These are phyloP conservation scores for Ambrosiella cleistominuta DNA, from an alignment of 2,329 filamentous ascomycete genomes.

Conservation along the genomic window DNA sequence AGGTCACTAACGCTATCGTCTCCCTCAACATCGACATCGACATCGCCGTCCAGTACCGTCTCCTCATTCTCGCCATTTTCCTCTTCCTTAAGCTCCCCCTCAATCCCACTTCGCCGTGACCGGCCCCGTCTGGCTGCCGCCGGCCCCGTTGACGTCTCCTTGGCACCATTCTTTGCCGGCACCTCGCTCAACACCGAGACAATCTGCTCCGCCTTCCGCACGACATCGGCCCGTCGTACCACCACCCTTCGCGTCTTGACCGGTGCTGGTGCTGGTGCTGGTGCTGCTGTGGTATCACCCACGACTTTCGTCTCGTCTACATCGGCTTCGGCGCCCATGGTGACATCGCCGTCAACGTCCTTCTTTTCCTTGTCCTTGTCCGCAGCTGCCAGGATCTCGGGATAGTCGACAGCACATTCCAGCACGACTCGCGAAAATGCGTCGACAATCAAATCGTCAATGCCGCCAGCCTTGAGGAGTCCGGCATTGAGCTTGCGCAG, in stretches of 20 bases:
- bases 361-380: constrained; percentile 12
- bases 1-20: background rate
- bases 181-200: constrained; percentile 18
- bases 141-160: background rate
- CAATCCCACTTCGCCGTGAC: background rate
- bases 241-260: constrained; percentile 24
- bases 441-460: constrained; percentile 89
- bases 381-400: background rate
- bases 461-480: constrained; percentile 66
- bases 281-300: background rate
- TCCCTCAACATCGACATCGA: constrained; percentile 17
- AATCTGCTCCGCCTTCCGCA: constrained; percentile 44
- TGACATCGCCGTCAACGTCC: constrained; percentile 1
- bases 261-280: background rate
- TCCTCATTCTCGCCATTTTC: constrained; percentile 19
- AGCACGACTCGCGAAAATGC: constrained; percentile 43
- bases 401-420: constrained; percentile 5
- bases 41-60: constrained; percentile 17
- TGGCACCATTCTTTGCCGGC: background rate
- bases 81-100: constrained; percentile 22
- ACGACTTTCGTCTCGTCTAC: constrained; percentile 8
- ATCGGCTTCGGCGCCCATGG: constrained; percentile 18
- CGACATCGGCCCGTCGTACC: constrained; percentile 37
- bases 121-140: no score
- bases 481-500: constrained; percentile 62